Evolutionary conservation across 805 yeast genomes (phyloP).

Genomic region (Metschnikowia arizonensis): DNA sequence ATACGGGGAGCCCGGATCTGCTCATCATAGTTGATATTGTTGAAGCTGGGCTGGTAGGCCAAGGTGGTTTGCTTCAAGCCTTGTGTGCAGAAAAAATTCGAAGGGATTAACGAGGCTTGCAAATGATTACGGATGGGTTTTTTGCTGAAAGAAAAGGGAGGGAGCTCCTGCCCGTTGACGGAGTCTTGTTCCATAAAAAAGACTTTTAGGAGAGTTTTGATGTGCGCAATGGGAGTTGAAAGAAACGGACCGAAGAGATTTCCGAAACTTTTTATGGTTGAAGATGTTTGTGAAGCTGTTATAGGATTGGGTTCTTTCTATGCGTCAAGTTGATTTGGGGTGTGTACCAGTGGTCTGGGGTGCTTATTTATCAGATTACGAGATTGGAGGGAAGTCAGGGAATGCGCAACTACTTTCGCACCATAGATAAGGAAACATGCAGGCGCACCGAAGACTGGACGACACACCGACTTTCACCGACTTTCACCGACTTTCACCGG

Average conservation of each 20-base stretch:
- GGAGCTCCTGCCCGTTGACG: constrained; percentile 13
- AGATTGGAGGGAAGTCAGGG: constrained; percentile 5
- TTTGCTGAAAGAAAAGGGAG: constrained; percentile 19
- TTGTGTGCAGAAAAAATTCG: constrained; percentile 7
- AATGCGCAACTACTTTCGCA: constrained; percentile 3
- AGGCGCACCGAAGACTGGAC: background rate
- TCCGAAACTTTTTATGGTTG: background rate
- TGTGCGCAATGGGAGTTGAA: background rate
- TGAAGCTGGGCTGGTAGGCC: constrained; percentile 14
- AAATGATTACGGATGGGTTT: constrained; percentile 15
- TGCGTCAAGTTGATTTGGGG: background rate
- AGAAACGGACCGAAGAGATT: background rate
- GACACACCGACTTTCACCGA: no score
- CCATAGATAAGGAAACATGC: constrained; percentile 4
- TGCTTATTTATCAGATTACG: constrained; percentile 3
- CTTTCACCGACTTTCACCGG: no score
- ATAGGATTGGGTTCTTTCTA: no score
- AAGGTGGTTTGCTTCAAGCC: background rate
- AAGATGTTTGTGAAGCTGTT: no score
- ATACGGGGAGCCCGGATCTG: constrained; percentile 54
- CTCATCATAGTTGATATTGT: constrained; percentile 44
- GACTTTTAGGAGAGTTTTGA: background rate
- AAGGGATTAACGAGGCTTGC: constrained; percentile 13
- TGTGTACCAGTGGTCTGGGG: background rate
- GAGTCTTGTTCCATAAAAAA: constrained; percentile 1